Percentiles rank a stretch among this genome's conserved stretches.
phyloP scores from a whole-genome alignment of 768 basidiomycete species.

The Lentinula raphanica region DNA sequence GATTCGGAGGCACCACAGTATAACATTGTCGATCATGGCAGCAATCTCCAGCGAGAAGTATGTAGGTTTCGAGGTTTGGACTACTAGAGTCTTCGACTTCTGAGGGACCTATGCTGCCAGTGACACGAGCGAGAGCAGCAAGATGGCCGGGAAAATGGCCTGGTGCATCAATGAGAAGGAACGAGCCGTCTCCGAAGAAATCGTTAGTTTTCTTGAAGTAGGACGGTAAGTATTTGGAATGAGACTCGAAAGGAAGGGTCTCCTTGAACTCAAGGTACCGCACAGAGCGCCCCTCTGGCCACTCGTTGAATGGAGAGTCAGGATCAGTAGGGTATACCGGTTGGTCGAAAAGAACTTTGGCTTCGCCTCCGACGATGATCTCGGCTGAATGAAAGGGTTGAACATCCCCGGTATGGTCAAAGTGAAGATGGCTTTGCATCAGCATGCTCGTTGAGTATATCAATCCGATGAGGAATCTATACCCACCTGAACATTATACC shows the following conservation, averaged over 20 bases:
- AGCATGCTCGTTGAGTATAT: background rate
- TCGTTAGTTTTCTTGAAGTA: background rate
- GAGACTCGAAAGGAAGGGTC: background rate
- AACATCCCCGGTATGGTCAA: constrained; percentile 4
- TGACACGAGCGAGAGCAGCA: constrained; percentile 10
- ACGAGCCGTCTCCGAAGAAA: constrained; percentile 7
- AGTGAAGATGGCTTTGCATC: constrained; percentile 1
- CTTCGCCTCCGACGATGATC: background rate
- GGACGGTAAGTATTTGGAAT: background rate
- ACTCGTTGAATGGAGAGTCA: background rate
- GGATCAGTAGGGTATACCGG: background rate
- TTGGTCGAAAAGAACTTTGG: background rate
- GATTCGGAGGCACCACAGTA: background rate
- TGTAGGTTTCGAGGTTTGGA: background rate
- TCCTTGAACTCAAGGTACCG: background rate
- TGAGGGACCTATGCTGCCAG: background rate
- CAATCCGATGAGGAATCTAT: too few species aligned
- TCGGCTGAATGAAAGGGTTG: background rate
- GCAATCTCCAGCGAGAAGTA: constrained; percentile 1
- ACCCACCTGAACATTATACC: constrained; percentile 3
- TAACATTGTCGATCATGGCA: constrained; percentile 2
- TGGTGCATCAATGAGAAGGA: constrained; percentile 11
- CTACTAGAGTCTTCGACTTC: background rate
- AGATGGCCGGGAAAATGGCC: constrained; percentile 13
- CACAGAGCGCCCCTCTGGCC: background rate